Base-by-base conservation (phyloP, 2,329 filamentous ascomycete species). In the Calonectria ilicicola region DNA sequence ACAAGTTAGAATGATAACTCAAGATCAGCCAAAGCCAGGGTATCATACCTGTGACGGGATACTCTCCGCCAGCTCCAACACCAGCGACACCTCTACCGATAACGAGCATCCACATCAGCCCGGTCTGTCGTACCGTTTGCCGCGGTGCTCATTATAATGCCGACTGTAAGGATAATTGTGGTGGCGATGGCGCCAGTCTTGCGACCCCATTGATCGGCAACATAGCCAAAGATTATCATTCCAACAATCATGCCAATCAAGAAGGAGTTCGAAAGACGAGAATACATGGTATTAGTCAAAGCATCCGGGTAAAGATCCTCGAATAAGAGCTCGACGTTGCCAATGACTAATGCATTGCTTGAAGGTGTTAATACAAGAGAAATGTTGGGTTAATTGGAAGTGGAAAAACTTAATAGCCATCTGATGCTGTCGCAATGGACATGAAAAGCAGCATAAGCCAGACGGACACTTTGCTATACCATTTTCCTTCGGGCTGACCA, bases 161-260 rank as follows among this genome's bases (percentile, higher is more conserved):
- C 87, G 2, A 88, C 73, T 1, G 87, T 82, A 8, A 89, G 80
- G 53, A 89, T 81, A 27, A 84, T 62, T 0, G 88, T 89, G 0
- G 88, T 85, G 4, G 84, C 82, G 5, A 89, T 79, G 47, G 86
- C 84, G 15, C 87, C 88, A 1, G 84, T 88, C 44, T 85, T 84
- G 40, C 88, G 83, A 17, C 88, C 88, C 7, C 89, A 76, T 21
- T 85, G 84, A 74, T 89, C 88, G 73, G 87, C 86, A 7, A 87
- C 77, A 10, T 86, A 80, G 9, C 88, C 88, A 70, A 91, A 90
- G 73, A 86, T 81, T 6, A 91, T 79, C 85, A 90, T 91, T 60
- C 89, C 89, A 60, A 90, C 81, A 67, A 90, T 89, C 80, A 88
- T 86, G 58, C 89, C 90, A 63, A 91, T 86, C 7, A 90, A 82